phyloP scores from a whole-genome alignment of 495 filamentous ascomycete species.

The Staphylotrichum longicolle region DNA sequence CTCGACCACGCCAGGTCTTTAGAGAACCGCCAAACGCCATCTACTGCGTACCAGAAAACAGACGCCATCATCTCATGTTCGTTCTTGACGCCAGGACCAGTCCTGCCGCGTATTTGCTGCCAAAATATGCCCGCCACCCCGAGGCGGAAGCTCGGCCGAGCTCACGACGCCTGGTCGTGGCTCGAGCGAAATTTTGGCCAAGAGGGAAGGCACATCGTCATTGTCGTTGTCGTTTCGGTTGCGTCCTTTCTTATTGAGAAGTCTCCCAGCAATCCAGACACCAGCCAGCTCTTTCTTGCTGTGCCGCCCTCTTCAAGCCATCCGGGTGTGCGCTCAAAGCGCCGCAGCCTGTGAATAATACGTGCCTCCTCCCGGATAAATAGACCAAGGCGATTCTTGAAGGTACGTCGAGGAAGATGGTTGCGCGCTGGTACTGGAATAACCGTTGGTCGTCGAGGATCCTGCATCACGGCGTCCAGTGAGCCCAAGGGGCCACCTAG shows the following conservation, averaged over 20 bases:
- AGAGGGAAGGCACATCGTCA: too few species aligned
- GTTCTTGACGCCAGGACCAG: not conserved
- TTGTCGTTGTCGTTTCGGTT: not conserved
- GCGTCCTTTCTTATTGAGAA: not conserved
- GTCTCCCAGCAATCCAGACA: too few species aligned
- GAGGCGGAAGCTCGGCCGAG: not conserved
- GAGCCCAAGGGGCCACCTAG: not conserved
- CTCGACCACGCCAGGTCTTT: not conserved
- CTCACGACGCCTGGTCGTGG: too few species aligned
- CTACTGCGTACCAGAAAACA: too few species aligned
- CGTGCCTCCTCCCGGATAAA: not conserved
- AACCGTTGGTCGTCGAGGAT: constrained; percentile 10
- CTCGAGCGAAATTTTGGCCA: too few species aligned
- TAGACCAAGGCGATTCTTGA: constrained; percentile 1
- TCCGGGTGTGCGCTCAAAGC: not conserved
- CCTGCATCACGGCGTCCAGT: not conserved
- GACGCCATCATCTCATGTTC: too few species aligned
- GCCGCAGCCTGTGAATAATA: constrained; percentile 13
- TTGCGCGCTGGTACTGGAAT: constrained; percentile 5
- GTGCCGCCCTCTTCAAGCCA: too few species aligned
- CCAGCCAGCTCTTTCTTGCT: too few species aligned
- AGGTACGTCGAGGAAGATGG: constrained; percentile 14
- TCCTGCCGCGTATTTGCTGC: not conserved
- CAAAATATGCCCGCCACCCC: not conserved
- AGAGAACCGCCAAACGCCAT: too few species aligned